These are phyloP conservation scores for Boechera retrofracta DNA, from an alignment of 345 rosid genomes.

Conservation along the genomic window DNA sequence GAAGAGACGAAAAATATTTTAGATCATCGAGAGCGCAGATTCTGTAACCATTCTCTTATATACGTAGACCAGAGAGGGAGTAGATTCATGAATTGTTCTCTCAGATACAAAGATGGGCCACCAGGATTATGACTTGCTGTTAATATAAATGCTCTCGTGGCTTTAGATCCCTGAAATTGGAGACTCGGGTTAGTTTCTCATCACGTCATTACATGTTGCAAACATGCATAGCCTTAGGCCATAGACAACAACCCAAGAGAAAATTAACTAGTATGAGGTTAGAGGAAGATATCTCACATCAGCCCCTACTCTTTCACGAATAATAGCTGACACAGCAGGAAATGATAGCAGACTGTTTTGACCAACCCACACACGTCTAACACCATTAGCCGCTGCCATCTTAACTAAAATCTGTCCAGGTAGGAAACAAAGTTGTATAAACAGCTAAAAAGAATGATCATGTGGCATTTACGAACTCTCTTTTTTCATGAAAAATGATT, in stretches of 20 bases:
- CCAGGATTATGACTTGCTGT: slow-evolving; percentile 99
- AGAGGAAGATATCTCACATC: slow-evolving; percentile 65
- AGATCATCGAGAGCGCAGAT: neutral
- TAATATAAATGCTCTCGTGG: slow-evolving; percentile 88
- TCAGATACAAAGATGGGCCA: slow-evolving; percentile 51
- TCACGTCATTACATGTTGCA: slow-evolving; percentile 23
- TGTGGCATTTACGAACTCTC: slow-evolving; percentile 3
- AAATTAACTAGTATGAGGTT: neutral
- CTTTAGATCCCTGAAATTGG: slow-evolving; percentile 80
- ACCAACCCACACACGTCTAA: slow-evolving; percentile 86
- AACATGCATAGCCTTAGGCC: slow-evolving; percentile 15
- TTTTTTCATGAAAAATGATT: neutral
- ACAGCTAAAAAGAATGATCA: slow-evolving; percentile 9
- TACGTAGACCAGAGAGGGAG: slow-evolving; percentile 5
- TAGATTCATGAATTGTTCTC: neutral
- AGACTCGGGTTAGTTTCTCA: slow-evolving; percentile 28
- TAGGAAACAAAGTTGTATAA: neutral
- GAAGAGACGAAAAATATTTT: neutral
- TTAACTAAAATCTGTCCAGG: slow-evolving; percentile 69
- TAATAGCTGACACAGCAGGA: slow-evolving; percentile 96
- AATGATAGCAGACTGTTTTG: slow-evolving; percentile 92
- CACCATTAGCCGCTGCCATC: slow-evolving; percentile 95
- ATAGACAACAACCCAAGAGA: slow-evolving; percentile 17
- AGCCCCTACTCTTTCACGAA: slow-evolving; percentile 81
- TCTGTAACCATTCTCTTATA: neutral